Base-by-base conservation (phyloP, 2,329 filamentous ascomycete genomes). In the Capronia americana region DNA sequence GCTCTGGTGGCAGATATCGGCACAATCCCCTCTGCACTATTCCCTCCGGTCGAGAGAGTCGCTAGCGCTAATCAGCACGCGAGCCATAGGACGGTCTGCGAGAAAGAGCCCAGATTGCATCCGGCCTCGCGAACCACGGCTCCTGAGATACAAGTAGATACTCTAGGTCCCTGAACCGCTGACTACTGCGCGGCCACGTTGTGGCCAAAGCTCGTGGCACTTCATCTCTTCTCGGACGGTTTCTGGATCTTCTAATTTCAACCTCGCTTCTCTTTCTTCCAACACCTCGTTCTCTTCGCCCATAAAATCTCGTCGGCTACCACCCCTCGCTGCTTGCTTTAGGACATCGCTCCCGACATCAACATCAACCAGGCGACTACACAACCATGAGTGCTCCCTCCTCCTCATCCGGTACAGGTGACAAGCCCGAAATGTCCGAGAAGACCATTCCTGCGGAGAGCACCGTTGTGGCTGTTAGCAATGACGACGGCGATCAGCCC, bases 401-500 rank as follows among this genome's bases (percentile, higher is more conserved):
- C 3, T 61, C 57, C 30, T 61, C 57, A 1, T 53, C 57, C 3
- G 57, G 28, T 10, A 30, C 24, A 11, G 46, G n/a, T 10, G 46
- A 61, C 6, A 41, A 53, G 57, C 46, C 44, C 3, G 10, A 59
- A n/a, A 8, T 26, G 6, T 46, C 56, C 14, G 62, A 60, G 41
- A 65, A 65, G 57, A 56, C 59, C 17, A 41, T 34, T 14, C 30
- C 58, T 17, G 12, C 30, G 3, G 56, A 56, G 23, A 56, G 48
- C 56, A 54, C 56, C 4, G 57, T 65, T 5, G 57, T 65, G 17
- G 34, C 57, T 20, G 12, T 65, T 11, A 65, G 50, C 63, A 53
- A 70, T 63, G 11, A 68, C 68, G 11, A 68, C 69, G 26, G 72
- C 34, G 28, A 53, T 23, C 30, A 74, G 55, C n/a, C 61, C 63